Conservation (phyloP, 148 eudicot genomes). For the Amaranthus cruentus region DNA sequence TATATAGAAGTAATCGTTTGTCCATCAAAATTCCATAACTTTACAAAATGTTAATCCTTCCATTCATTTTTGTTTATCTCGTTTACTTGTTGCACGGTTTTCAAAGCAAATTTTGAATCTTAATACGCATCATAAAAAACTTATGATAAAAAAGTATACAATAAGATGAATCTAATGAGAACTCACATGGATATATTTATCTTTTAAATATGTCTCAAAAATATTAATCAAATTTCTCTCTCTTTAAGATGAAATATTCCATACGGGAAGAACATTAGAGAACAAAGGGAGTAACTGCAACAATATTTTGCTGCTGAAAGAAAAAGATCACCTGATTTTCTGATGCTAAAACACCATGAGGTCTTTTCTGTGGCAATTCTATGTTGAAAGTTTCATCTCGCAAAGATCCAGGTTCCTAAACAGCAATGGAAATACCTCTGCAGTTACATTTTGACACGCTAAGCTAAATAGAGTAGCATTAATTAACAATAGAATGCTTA, state of each 20-base stretch:
- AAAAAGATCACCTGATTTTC: slow-evolving; percentile 44
- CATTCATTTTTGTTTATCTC: no score
- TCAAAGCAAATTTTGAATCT: no score
- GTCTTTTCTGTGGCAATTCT: slow-evolving; percentile 47
- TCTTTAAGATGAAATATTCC: no score
- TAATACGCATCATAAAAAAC: background rate
- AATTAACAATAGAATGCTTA: background rate
- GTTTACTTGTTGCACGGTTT: no score
- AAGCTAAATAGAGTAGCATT: background rate
- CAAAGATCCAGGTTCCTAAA: slow-evolving; percentile 59
- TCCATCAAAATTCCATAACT: background rate
- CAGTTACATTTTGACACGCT: slow-evolving; percentile 10
- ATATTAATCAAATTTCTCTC: no score
- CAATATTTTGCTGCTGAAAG: background rate
- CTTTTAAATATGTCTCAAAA: no score
- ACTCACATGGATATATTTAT: no score
- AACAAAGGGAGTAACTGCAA: background rate
- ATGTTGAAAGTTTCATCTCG: slow-evolving; percentile 36
- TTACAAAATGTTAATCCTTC: no score
- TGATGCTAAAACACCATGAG: slow-evolving; percentile 42
- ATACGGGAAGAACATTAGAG: no score
- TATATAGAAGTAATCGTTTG: no score
- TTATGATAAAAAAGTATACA: no score
- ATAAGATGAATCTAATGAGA: no score
- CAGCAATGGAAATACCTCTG: slow-evolving; percentile 14